A percentile compares a stretch with the other conserved stretches of the same genome.
These are phyloP conservation scores for Quercus berberidifolia DNA, from an alignment of 306 rosid species.

Conservation along the genomic window DNA sequence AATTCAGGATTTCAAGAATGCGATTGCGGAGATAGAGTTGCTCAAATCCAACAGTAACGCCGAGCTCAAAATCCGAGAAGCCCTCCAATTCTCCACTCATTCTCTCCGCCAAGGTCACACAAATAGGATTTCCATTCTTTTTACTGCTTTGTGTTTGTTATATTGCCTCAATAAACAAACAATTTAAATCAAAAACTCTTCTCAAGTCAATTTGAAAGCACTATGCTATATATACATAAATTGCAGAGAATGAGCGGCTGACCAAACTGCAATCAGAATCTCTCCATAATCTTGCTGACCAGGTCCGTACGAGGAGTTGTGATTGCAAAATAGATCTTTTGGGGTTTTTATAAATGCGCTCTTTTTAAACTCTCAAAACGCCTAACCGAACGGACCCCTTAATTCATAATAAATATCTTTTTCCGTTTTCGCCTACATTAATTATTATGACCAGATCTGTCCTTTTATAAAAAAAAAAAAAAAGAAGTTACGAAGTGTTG, in stretches of 20 bases:
- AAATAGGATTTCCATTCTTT: constrained; percentile 35
- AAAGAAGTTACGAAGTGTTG: rapidly evolving
- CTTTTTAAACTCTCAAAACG: no score
- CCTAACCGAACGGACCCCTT: no score
- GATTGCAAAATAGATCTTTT: no score
- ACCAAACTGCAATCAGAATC: constrained; percentile 46
- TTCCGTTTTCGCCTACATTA: not conserved
- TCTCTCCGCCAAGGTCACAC: constrained; percentile 5
- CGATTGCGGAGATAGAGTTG: constrained; percentile 44
- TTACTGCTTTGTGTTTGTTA: not conserved
- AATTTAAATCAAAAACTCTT: not conserved
- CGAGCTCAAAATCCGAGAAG: constrained; percentile 52
- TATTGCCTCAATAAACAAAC: not conserved
- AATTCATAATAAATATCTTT: no score
- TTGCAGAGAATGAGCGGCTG: constrained; percentile 61
- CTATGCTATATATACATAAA: not conserved
- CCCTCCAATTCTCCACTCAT: constrained; percentile 45
- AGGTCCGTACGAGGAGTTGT: constrained; percentile 19
- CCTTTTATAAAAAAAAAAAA: not conserved
- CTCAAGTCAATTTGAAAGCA: not conserved
- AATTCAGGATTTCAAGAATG: constrained; percentile 50
- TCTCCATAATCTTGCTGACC: constrained; percentile 49
- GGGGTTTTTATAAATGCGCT: no score
- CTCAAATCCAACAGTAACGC: constrained; percentile 35
- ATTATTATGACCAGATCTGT: constrained; percentile 36